Evolutionary conservation across 176 grass and related monocot genomes (phyloP).

Genomic region (Zea luxurians): DNA sequence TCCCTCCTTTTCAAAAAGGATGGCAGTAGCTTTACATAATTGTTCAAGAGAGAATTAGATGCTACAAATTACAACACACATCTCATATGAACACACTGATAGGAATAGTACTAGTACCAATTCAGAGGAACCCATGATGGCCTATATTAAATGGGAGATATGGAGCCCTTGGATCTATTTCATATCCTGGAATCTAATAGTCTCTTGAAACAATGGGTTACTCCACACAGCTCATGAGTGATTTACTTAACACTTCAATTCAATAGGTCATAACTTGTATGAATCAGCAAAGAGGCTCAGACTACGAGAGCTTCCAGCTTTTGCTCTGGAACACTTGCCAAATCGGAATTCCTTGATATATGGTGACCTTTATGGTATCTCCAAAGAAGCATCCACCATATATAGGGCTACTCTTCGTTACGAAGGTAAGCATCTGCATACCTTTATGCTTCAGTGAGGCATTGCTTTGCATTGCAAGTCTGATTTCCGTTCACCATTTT

Average conservation of each 20-base stretch:
- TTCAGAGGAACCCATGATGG: neutral
- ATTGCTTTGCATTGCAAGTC: neutral
- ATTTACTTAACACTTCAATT: constrained; percentile 18
- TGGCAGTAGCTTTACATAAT: constrained; percentile 26
- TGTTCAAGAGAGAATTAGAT: neutral
- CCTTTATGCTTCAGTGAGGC: neutral
- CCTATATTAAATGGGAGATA: neutral
- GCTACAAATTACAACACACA: neutral
- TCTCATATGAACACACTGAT: neutral
- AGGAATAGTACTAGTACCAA: neutral
- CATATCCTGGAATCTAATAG: neutral
- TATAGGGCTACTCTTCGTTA: constrained; percentile 96
- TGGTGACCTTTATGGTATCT: constrained; percentile 85
- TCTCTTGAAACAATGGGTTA: constrained; percentile 9
- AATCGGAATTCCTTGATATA: constrained; percentile 93
- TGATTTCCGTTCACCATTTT: constrained; percentile 24
- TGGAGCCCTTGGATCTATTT: neutral
- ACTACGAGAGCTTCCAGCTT: constrained; percentile 75
- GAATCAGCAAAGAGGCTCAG: constrained; percentile 71
- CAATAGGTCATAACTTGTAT: constrained; percentile 62
- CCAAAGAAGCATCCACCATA: constrained; percentile 78
- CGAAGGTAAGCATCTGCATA: constrained; percentile 57
- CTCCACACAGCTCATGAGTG: neutral
- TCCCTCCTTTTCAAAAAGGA: neutral
- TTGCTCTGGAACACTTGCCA: constrained; percentile 88